Conservation (phyloP, 2,329 filamentous ascomycete genomes). For the Hawksworthiomyces lignivorus region DNA sequence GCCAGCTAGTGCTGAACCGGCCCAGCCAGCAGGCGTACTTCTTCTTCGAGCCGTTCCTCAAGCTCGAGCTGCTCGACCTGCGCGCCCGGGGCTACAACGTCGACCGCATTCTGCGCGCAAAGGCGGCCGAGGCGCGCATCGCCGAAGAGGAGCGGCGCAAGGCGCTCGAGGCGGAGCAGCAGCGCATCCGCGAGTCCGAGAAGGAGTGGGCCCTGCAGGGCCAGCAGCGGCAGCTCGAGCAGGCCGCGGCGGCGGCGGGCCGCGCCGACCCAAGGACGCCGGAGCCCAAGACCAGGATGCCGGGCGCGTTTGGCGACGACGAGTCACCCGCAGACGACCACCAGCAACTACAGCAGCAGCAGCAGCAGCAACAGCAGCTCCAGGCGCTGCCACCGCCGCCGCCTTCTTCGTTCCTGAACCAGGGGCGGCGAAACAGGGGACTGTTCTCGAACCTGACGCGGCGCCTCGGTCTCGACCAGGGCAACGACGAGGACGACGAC, state of each 20-base stretch:
- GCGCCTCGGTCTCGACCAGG: constrained; percentile 58
- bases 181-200: constrained; percentile 52
- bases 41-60: constrained; percentile 85
- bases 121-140: constrained; percentile 79
- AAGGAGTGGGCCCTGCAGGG: constrained; percentile 40
- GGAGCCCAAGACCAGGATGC: constrained; percentile 46
- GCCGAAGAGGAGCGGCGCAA: constrained; percentile 75
- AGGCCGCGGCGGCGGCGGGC: constrained; percentile 24
- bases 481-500: constrained; percentile 39
- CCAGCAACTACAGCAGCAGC: constrained; percentile 9
- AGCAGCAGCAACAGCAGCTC: background rate
- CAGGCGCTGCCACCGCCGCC: too few relatives aligned
- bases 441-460: constrained; percentile 63
- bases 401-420: background rate
- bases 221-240: constrained; percentile 10
- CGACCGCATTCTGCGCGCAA: constrained; percentile 81
- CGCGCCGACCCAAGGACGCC: constrained; percentile 34
- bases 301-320: constrained; percentile 61
- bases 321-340: constrained; percentile 42
- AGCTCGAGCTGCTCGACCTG: constrained; percentile 72
- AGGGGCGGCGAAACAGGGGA: constrained; percentile 26
- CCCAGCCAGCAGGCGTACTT: constrained; percentile 85
- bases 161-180: constrained; percentile 65
- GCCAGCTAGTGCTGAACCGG: constrained; percentile 68
- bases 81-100: constrained; percentile 92